Conservation (phyloP, 2,329 filamentous ascomycete genomes). For the Alternaria sp. region DNA sequence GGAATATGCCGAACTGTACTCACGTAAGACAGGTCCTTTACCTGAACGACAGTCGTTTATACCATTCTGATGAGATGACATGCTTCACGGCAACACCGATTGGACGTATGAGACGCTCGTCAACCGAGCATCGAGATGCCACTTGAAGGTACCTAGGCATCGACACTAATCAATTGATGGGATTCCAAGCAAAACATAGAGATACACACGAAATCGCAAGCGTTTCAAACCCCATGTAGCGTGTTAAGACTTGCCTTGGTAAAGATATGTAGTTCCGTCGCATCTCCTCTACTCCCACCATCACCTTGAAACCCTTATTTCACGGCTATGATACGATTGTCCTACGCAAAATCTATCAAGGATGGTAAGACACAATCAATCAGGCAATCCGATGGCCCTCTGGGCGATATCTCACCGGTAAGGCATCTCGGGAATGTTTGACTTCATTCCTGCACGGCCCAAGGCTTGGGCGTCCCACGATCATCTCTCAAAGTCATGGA, state of each 20-base stretch:
- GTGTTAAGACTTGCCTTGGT: neutral
- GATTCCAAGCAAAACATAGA: neutral
- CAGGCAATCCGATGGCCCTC: neutral
- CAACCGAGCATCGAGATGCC: neutral
- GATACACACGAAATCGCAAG: neutral
- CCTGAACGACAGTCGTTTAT: neutral
- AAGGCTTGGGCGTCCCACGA: neutral
- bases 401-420: neutral
- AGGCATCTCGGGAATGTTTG: neutral
- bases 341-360: neutral
- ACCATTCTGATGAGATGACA: neutral
- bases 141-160: neutral
- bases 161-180: neutral
- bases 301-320: neutral
- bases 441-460: neutral
- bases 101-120: neutral
- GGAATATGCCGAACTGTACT: neutral
- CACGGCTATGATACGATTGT: neutral
- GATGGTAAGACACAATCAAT: neutral
- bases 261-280: neutral
- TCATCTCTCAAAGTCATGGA: neutral
- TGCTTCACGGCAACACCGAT: neutral
- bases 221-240: neutral
- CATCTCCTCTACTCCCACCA: neutral
- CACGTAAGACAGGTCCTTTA: neutral